Evolutionary conservation across 2,329 filamentous ascomycete genomes (phyloP), one percentile per base, ranked within the genome.

Genomic region (Aspergillus ibericus): DNA sequence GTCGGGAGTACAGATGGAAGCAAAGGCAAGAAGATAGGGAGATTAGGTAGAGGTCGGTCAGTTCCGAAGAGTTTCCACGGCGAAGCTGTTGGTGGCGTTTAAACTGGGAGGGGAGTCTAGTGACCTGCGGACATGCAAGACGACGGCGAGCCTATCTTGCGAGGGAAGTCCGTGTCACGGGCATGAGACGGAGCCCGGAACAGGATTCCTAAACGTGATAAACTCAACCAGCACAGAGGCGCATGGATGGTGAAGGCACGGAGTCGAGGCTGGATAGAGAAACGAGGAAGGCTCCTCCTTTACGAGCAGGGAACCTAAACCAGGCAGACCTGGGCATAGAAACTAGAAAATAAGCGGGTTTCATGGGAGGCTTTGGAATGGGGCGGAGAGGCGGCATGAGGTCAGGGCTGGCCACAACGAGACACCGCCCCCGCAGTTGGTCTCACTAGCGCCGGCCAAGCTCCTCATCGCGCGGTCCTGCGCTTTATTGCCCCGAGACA

Each of bases 281-380:
- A 16, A 52, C 40, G n/a, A 36, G 49, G 20, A 35, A 55, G 32
- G 29, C 47, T 32, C 38, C 62, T 61, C 61, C 63, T 62, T 64
- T 61, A 49, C 64, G 63, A 66, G 64, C 62, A 67, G 64, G 61
- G 65, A 57, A n/a, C n/a, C n/a, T n/a, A n/a, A n/a, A n/a, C n/a
- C n/a, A n/a, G n/a, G n/a, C n/a, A n/a, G n/a, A n/a, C n/a, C n/a
- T 56, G 59, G 59, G 60, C 63, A n/a, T 27, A 32, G 44, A 27
- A 48, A 25, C 44, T 32, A 48, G 44, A 9, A 42, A 48, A 29
- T 29, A 48, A 48, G 44, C 27, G 44, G 58, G 44, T 52, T 58
- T 59, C 47, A 48, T 58, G 55, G 48, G 48, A 36, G 25, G 51
- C 42, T 38, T 49, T 44, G 55, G 44, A 48, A 51, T 57, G 54